Conservation (phyloP, 345 rosid species). For the Linum usitatissimum region DNA sequence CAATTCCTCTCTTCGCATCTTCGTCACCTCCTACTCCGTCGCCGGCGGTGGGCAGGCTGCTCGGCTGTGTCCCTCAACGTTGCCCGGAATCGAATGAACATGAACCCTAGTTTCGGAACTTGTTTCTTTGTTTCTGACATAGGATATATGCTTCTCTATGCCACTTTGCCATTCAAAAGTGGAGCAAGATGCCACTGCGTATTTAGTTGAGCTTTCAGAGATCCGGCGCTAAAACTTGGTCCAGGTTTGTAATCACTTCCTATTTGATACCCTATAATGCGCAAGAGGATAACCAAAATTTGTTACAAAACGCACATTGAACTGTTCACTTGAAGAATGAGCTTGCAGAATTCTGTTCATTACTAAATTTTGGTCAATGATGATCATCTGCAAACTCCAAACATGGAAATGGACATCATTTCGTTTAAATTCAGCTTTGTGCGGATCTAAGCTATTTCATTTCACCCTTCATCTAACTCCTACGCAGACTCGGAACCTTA, state of each 20-base stretch:
- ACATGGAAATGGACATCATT: background rate
- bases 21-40: background rate
- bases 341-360: background rate
- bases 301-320: too few species aligned
- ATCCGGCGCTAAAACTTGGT: slow-evolving; percentile 86
- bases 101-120: background rate
- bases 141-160: slow-evolving; percentile 87
- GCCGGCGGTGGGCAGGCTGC: background rate
- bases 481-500: slow-evolving; percentile 52
- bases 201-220: slow-evolving; percentile 87
- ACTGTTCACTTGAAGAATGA: too few species aligned
- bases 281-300: background rate
- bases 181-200: slow-evolving; percentile 67
- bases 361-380: background rate
- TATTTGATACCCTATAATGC: slow-evolving; percentile 8
- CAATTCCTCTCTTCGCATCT: background rate
- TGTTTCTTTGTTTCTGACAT: slow-evolving; percentile 9
- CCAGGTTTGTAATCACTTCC: slow-evolving; percentile 50
- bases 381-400: background rate
- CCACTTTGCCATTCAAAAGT: slow-evolving; percentile 84
- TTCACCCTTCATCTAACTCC: slow-evolving; percentile 14
- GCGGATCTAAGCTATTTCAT: background rate
- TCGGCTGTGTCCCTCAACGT: background rate
- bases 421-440: background rate
- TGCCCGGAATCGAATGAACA: background rate